Evolutionary conservation across 306 rosid species (phyloP), one percentile per base, ranked within the genome.

Genomic region (Castanea sativa): DNA sequence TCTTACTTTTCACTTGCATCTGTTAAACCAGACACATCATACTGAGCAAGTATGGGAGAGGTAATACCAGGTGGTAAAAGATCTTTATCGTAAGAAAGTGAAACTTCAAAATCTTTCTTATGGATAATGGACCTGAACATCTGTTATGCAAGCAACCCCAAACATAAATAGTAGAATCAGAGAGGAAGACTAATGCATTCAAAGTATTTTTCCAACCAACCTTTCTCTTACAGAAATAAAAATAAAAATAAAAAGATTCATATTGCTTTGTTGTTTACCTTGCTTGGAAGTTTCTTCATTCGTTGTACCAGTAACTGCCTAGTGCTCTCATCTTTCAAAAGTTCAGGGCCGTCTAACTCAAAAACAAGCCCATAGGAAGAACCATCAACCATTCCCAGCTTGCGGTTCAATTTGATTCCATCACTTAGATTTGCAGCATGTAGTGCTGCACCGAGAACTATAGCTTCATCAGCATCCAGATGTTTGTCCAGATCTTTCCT

Each of bases 381-480:
- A 81, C 98, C 99, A 86, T 95, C 99, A 70, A 93, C 45, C 99
- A 95, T 95, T 82, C 99, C 99, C n/a, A 95, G 91, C 86, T 95
- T 95, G 43, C 98, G 97, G 86, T 95, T 95, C 88, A 95, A 86
- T 83, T 95, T 95, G 84, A 95, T 95, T 75, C 99, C 99, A 85
- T 95, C 99, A 70, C 99, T 95, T 89, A 95, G 69, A 86, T 95
- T 95, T 55, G 98, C 98, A 55, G 99, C 99, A 75, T 93, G 91
- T 67, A 95, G 87, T 58, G 98, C 83, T 55, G 99, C 90, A 60
- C 99, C 99, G 45, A 95, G 98, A 79, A 91, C 98, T 68, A 86
- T 88, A 73, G 99, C 99, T 85, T 95, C 99, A 88, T 95, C 99
- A 33, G 99, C 93, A 82, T 95, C 99, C 80, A 95, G 95, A 90